phyloP scores from a whole-genome alignment of 2,329 filamentous ascomycete species.

The Alternaria solani region DNA sequence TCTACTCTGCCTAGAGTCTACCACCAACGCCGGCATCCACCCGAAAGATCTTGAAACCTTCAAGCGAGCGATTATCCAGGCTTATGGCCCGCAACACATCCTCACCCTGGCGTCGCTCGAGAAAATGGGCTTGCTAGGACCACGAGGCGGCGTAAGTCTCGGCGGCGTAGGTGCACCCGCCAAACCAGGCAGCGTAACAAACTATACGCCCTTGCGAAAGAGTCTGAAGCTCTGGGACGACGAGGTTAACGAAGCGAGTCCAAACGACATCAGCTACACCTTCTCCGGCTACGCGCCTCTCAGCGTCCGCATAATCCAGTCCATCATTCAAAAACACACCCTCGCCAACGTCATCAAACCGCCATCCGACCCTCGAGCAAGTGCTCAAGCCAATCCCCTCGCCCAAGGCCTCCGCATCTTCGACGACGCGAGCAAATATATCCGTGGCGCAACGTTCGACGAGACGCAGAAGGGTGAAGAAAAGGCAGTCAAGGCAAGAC shows the following conservation, averaged over 20 bases:
- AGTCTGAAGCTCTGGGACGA: conserved; percentile 89
- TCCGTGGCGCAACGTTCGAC: conserved; percentile 88
- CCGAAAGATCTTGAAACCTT: conserved; percentile 89
- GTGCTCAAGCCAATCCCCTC: conserved; percentile 61
- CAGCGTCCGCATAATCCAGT: conserved; percentile 89
- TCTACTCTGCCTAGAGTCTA: conserved; percentile 89
- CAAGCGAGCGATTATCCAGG: conserved; percentile 85
- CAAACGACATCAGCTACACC: conserved; percentile 95
- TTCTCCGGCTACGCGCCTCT: conserved; percentile 97
- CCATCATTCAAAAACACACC: conserved; percentile 88
- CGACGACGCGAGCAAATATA: conserved; percentile 88
- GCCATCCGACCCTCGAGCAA: conserved; percentile 49
- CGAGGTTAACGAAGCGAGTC: conserved; percentile 93
- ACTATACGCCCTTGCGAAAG: conserved; percentile 88
- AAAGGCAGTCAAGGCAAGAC: conserved; percentile 86
- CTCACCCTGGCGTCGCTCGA: conserved; percentile 88
- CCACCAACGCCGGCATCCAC: conserved; percentile 86
- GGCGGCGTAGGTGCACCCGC: conserved; percentile 57
- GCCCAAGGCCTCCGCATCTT: conserved; percentile 91
- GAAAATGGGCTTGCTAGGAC: conserved; percentile 84
- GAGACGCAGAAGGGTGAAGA: conserved; percentile 92
- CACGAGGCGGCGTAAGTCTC: conserved; percentile 53
- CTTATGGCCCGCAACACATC: conserved; percentile 94
- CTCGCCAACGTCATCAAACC: conserved; percentile 67
- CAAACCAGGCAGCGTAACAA: conserved; percentile 65